Conservation (phyloP, 805 yeast genomes). For the Candida dajiaensis region DNA sequence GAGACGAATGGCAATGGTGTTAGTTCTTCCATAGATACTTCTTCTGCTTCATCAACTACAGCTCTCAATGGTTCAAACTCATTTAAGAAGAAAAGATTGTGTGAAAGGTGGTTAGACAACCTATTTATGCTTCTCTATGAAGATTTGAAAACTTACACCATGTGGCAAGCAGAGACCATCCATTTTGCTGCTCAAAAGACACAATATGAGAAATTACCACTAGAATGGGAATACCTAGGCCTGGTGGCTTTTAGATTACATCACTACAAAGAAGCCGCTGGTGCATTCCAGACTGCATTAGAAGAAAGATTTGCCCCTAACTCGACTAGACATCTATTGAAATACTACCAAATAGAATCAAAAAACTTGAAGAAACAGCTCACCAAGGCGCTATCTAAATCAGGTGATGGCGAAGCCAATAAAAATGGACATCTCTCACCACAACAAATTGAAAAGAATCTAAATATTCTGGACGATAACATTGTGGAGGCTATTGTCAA, state of each 20-base stretch:
- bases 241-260: slow-evolving; percentile 78
- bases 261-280: slow-evolving; percentile 81
- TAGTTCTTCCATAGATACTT: not conserved
- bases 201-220: slow-evolving; percentile 66
- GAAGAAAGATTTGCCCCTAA: slow-evolving; percentile 73
- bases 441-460: slow-evolving; percentile 27
- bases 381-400: slow-evolving; percentile 21
- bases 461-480: slow-evolving; percentile 30
- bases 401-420: not conserved
- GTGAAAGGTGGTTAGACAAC: slow-evolving; percentile 73
- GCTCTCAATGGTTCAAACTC: slow-evolving; percentile 27
- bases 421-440: slow-evolving; percentile 15
- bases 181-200: slow-evolving; percentile 87
- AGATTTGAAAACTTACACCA: slow-evolving; percentile 75
- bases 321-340: slow-evolving; percentile 68
- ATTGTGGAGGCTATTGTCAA: slow-evolving; percentile 68
- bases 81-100: slow-evolving; percentile 57
- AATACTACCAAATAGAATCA: slow-evolving; percentile 49
- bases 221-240: slow-evolving; percentile 93
- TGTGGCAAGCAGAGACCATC: slow-evolving; percentile 89
- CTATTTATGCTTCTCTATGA: slow-evolving; percentile 63
- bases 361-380: slow-evolving; percentile 14
- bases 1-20: slow-evolving; percentile 3
- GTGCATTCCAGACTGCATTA: slow-evolving; percentile 73
- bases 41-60: not conserved